A percentile compares a stretch with the other conserved stretches of the same genome.
These are phyloP conservation scores for Mediolabrus comicus DNA, from an alignment of 108 stramenopile genomes.

Conservation along the genomic window DNA sequence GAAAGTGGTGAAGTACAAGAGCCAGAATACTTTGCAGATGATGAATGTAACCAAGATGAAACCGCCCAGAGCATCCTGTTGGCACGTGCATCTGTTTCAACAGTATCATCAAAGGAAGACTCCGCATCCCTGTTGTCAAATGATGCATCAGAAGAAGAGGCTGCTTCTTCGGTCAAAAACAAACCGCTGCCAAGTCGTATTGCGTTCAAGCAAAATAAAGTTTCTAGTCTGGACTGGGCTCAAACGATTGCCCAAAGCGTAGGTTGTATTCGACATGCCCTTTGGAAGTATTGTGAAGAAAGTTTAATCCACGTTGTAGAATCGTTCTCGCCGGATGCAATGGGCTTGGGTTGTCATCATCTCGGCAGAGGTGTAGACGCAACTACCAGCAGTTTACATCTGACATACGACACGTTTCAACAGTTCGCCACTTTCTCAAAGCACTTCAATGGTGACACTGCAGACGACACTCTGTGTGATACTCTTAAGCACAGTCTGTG, in stretches of 20 bases:
- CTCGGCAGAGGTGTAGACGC: slow-evolving; percentile 21
- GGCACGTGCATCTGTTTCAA: slow-evolving; percentile 11
- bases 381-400: slow-evolving; percentile 25
- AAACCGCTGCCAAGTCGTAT: slow-evolving; percentile 1
- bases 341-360: slow-evolving; percentile 4
- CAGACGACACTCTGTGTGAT: slow-evolving; percentile 19
- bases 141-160: slow-evolving; percentile 15
- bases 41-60: background rate
- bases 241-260: slow-evolving; percentile 6
- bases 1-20: background rate
- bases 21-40: background rate
- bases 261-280: slow-evolving; percentile 23
- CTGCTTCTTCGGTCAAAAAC: background rate
- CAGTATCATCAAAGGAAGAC: slow-evolving; percentile 28
- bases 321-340: slow-evolving; percentile 1
- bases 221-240: slow-evolving; percentile 3
- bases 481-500: slow-evolving; percentile 25
- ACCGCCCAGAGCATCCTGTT: background rate
- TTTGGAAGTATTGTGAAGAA: slow-evolving; percentile 30
- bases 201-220: slow-evolving; percentile 11
- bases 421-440: slow-evolving; percentile 25
- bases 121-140: slow-evolving; percentile 18
- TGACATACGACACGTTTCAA: slow-evolving; percentile 28
- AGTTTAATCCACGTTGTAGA: slow-evolving; percentile 28
- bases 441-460: slow-evolving; percentile 17